Evolutionary conservation across 2,329 filamentous ascomycete genomes (phyloP), one percentile per base, ranked within the genome.

Genomic region (Emericellopsis cladophorae): DNA sequence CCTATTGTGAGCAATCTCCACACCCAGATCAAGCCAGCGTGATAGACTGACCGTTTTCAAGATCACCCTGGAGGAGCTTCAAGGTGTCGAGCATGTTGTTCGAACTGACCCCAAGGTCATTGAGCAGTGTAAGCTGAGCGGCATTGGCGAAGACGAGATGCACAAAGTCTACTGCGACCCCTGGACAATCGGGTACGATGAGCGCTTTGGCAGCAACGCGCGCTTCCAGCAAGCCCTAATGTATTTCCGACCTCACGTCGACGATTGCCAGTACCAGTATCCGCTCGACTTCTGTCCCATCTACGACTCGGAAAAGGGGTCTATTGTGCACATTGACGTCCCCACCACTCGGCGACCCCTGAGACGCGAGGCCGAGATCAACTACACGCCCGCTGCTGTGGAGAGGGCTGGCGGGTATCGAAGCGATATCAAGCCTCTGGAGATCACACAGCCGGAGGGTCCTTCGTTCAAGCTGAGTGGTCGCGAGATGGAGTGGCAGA

Each of bases 131-230:
- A 75, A 74, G 7, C 74, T 95, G 44, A 74, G 87, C 44, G 89
- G 88, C 2, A 85, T 95, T 44, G 18, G 18, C 18, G 72, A 83
- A 49, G 85, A 84, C 49, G 85, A 94, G 45, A 95, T 95, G 89
- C 68, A 92, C 68, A 95, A 95, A 62, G 85, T 95, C 37, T 95
- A 93, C 66, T 94, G 88, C 60, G 89, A 95, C 57, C 87, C 87
- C 10, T 95, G 89, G 89, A 94, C 89, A 1, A 94, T 95, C 59
- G 89, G 89, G 38, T 94, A 87, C 55, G 89, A 95, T 51, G 85
- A 93, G 64, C 80, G 89, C 36, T 92, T 88, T 52, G 89, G 88
- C 46, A 90, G 66, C 56, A 68, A 68, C 35, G 70, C 86, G 35
- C 79, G 89, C 41, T 74, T 95, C 4, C 89, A 95, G 62, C 89